Percentiles rank a stretch among this genome's conserved stretches.
These are phyloP conservation scores for Penicillium sp. DNA, from an alignment of 2,329 filamentous ascomycete genomes.

Conservation along the genomic window DNA sequence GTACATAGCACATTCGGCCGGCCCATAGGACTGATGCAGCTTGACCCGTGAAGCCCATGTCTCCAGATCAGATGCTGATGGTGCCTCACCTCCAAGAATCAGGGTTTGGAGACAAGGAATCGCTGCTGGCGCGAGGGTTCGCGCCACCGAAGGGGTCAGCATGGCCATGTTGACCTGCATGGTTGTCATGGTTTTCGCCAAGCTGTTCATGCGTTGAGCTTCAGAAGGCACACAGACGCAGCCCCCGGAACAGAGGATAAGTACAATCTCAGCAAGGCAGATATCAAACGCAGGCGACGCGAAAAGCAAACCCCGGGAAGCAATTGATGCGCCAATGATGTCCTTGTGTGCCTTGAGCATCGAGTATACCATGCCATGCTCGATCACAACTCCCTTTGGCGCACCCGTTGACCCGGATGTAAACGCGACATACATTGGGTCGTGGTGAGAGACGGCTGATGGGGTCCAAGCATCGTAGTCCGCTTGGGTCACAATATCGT, in stretches of 20 bases:
- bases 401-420: slow-evolving; percentile 6
- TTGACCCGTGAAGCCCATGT: neutral
- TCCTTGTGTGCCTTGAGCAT: slow-evolving; percentile 19
- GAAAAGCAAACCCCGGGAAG: slow-evolving; percentile 8
- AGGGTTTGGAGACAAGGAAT: neutral
- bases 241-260: neutral
- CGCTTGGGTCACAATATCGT: neutral
- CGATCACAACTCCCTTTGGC: slow-evolving; percentile 7
- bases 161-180: slow-evolving; percentile 4
- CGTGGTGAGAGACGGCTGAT: neutral
- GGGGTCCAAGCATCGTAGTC: neutral
- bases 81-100: slow-evolving; percentile 3
- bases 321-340: neutral
- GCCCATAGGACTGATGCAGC: slow-evolving; percentile 3
- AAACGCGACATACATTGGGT: slow-evolving; percentile 5
- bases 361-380: slow-evolving; percentile 17
- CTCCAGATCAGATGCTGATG: neutral
- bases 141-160: slow-evolving; percentile 3
- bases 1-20: slow-evolving; percentile 2
- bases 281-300: slow-evolving; percentile 8
- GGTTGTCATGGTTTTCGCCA: neutral
- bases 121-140: neutral
- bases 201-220: neutral
- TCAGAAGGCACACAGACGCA: slow-evolving; percentile 6
- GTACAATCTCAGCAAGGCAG: slow-evolving; percentile 1